Conservation (phyloP, 129 eudicot species). For the Kitagawia praeruptora region DNA sequence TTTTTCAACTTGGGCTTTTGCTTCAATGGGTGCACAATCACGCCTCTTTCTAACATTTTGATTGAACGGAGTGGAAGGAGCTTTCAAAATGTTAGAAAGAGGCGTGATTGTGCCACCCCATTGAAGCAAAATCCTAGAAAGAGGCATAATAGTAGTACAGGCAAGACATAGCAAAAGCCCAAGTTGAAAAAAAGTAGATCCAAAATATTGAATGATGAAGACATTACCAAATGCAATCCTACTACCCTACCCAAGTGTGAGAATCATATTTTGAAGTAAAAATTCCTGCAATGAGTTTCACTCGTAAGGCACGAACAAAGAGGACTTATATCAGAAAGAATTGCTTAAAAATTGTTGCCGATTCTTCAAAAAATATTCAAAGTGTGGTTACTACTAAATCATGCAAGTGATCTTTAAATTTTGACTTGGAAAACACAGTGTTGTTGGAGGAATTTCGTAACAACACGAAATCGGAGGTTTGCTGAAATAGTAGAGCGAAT, state of each 20-base stretch:
- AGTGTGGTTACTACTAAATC: not conserved
- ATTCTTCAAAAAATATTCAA: slow-evolving; percentile 1
- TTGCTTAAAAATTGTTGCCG: not conserved
- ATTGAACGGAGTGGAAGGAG: not conserved
- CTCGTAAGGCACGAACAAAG: not conserved
- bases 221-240: not conserved
- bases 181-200: slow-evolving; percentile 42
- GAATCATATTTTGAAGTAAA: not conserved
- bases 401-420: slow-evolving; percentile 29
- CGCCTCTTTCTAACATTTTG: slow-evolving; percentile 25
- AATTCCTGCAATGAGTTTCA: slow-evolving; percentile 17
- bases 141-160: slow-evolving; percentile 19
- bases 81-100: not conserved
- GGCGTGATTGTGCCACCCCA: not conserved
- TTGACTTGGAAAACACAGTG: slow-evolving; percentile 8
- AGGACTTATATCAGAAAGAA: not conserved
- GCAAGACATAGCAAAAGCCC: slow-evolving; percentile 10
- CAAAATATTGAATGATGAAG: slow-evolving; percentile 21
- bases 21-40: too few relatives aligned
- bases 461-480: too few relatives aligned
- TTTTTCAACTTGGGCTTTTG: slow-evolving; percentile 31
- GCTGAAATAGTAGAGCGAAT: too few relatives aligned
- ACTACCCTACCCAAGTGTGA: not conserved
- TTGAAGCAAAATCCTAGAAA: slow-evolving; percentile 14
- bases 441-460: too few relatives aligned